Evolutionary conservation across 805 yeast species (phyloP), one percentile per base, ranked within the genome.

Genomic region (Suhomyces prunicola): DNA sequence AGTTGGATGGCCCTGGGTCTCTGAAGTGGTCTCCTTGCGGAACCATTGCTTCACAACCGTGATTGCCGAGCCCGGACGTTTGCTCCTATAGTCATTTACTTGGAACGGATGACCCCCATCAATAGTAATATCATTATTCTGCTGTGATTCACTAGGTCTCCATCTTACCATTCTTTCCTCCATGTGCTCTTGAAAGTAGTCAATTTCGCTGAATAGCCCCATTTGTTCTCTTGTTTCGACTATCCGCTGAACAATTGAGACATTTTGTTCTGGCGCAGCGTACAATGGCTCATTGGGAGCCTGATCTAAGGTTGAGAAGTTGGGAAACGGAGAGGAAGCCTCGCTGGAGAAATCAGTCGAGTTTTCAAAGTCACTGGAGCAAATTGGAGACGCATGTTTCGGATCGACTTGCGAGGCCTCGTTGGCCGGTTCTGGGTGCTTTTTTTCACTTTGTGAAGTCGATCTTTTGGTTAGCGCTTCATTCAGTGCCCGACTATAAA

Each of bases 81-180:
- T 39, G 12, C 24, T 19, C 8, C 19, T 13, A 24, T 12, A n/a
- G 23, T 27, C 23, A 26, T 26, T 27, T 15, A 45, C 17, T 26
- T 47, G 49, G 15, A 35, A 73, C n/a, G 76, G 76, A 50, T 72
- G 77, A 5, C 26, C 51, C 0, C 67, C 72, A 15, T 51, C 46
- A 8, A 68, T 40, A 2, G 62, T 48, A 2, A 52, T 51, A n/a
- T 67, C 70, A 9, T 61, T 55, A 50, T 70, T 67, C 45, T 66
- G 67, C 41, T 71, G 73, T 0, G 75, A 69, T 8, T 64, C 69
- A 10, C 61, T 55, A 3, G 74, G 73, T 47, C 69, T 60, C 69
- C 72, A 72, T 35, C 72, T 50, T 1, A 64, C 51, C 33, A 70
- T 55, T 44, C 74, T 52, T 8, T 67, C 70, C 51, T 71, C 74